Percentiles rank a stretch among this genome's conserved stretches.
Evolutionary conservation across 306 rosid genomes (phyloP).

Genomic region (Glycine latifolia): DNA sequence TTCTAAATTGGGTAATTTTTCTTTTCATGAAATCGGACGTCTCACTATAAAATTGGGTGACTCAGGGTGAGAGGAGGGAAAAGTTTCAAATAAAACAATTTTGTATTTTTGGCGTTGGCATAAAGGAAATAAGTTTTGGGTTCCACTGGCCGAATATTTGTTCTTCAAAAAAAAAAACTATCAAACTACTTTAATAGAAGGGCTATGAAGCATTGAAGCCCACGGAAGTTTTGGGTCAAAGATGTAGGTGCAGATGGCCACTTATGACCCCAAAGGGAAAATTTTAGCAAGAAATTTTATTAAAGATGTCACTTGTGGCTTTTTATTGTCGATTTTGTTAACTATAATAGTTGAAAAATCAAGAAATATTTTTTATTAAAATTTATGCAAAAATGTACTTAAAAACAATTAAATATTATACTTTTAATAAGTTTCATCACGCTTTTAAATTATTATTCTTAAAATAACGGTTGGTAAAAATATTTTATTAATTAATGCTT

Average conservation of each 20-base stretch:
- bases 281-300: background rate
- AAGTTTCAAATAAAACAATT: background rate
- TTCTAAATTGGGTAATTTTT: background rate
- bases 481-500: background rate
- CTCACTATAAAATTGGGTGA: background rate
- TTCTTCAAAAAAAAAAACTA: too few species aligned
- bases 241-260: background rate
- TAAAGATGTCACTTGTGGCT: background rate
- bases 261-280: background rate
- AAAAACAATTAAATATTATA: background rate
- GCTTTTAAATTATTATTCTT: background rate
- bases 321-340: background rate
- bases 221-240: background rate
- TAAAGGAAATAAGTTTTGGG: background rate
- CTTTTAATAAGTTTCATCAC: background rate
- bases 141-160: background rate
- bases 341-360: background rate
- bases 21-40: background rate
- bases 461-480: background rate
- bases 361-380: background rate
- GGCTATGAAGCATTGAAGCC: background rate
- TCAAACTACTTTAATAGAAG: background rate
- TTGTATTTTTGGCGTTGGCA: background rate
- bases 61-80: background rate
- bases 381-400: background rate